phyloP scores from a whole-genome alignment of 805 yeast species.

The Teunomyces gatunensis region DNA sequence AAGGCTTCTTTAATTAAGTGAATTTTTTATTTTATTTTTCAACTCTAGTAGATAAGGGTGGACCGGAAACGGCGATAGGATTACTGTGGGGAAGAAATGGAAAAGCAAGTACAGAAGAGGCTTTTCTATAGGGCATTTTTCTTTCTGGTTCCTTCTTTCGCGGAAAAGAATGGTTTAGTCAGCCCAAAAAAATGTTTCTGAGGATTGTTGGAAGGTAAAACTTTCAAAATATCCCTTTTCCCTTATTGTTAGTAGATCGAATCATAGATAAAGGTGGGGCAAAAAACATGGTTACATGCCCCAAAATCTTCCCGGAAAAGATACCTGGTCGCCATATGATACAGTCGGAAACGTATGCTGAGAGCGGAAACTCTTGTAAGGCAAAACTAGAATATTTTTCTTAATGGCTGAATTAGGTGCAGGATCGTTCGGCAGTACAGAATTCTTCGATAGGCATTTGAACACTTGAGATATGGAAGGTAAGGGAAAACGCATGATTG shows the following conservation, averaged over 20 bases:
- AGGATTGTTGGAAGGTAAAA: not conserved
- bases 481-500: not conserved
- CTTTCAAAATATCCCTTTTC: too few relatives aligned
- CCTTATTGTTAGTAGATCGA: too few relatives aligned
- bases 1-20: too few relatives aligned
- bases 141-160: not conserved
- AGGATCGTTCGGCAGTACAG: not conserved
- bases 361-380: not conserved
- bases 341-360: not conserved
- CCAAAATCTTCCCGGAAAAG: too few relatives aligned
- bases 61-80: not conserved
- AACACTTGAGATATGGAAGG: not conserved
- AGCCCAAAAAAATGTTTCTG: not conserved
- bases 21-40: not conserved
- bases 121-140: not conserved
- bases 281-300: too few relatives aligned
- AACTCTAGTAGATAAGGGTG: not conserved
- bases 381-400: not conserved
- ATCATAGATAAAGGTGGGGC: too few relatives aligned
- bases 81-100: not conserved
- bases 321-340: not conserved
- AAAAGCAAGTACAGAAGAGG: not conserved
- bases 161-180: not conserved
- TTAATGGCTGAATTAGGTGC: not conserved
- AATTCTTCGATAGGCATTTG: not conserved